Evolutionary conservation across 2,329 filamentous ascomycete species (phyloP).

Genomic region (Ophidiomyces ophidiicola): DNA sequence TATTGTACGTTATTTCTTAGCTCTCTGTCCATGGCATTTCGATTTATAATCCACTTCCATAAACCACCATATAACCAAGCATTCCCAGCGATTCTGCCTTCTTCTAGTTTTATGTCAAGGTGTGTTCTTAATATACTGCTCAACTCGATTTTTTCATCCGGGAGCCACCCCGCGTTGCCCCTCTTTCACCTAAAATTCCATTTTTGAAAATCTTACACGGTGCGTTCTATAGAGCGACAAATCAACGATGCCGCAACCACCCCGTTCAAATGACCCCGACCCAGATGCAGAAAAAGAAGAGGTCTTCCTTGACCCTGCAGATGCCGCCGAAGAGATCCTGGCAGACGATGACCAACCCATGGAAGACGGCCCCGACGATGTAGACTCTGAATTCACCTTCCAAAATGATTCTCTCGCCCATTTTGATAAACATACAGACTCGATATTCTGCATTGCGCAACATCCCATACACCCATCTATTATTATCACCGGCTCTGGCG

Average conservation of each 20-base stretch:
- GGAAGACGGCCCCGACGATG: constrained; percentile 60
- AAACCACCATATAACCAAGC: background rate
- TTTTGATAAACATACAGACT: constrained; percentile 82
- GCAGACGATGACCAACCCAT: constrained; percentile 63
- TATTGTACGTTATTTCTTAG: too few species aligned
- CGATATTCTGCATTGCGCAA: constrained; percentile 87
- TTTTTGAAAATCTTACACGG: background rate
- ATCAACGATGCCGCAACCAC: constrained; percentile 7
- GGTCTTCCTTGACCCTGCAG: constrained; percentile 62
- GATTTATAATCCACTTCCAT: constrained; percentile 12
- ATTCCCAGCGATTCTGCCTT: background rate
- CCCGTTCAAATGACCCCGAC: constrained; percentile 13
- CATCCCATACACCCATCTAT: constrained; percentile 69
- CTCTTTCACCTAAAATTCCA: constrained; percentile 2
- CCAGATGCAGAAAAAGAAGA: constrained; percentile 46
- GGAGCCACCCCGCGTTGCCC: constrained; percentile 10
- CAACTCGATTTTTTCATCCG: background rate
- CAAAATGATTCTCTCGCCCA: constrained; percentile 89
- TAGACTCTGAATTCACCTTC: constrained; percentile 58
- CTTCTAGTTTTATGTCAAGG: background rate
- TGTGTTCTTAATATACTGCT: background rate
- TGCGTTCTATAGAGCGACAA: background rate
- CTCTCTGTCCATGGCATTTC: too few species aligned
- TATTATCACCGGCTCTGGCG: constrained; percentile 74
- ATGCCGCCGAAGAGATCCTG: constrained; percentile 64